Base-by-base conservation (phyloP, 768 basidiomycete genomes). In the Coprinopsis sp. region DNA sequence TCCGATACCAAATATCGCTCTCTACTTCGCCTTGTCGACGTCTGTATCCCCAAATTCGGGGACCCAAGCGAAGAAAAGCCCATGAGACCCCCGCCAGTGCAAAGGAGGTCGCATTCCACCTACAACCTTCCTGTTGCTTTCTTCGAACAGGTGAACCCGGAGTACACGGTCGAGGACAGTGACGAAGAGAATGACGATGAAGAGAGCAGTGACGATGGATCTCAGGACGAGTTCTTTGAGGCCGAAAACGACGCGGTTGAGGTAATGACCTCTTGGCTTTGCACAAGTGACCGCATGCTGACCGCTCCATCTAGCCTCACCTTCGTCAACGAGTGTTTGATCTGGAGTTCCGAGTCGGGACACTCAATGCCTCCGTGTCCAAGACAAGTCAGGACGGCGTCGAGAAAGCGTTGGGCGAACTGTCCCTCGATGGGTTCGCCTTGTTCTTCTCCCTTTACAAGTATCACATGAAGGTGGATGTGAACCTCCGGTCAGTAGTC, bases 1-100 rank as follows among this genome's bases (percentile, higher is more conserved):
- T 92, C 90, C 18, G 90, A 92, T 57, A 79, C 79, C 6, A 95
- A 94, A 63, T 95, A 95, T 66, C 87, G 94, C 66, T 78, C 84
- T 1, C 66, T 98, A 34, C 91, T 99, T 89, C 81, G 90, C 7
- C 72, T 98, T 47, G 78, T 98, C 55, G 94, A 98, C 57, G 83
- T 93, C 22, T 81, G 84, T 23, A 83, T 98, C 30, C 96, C 96
- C 12, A 78, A 84, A 48, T 85, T 97, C 54, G 84, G 78, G 34
- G 70, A 67, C 19, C 24, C 62, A 56, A 37, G 50, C 8, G 46
- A 28, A 12, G 60, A 62, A 10, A 43, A n/a, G 10, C 27, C 31
- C 19, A 13, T 31, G 14, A 43, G 47, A 37, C 38, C 47, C 10
- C 24, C 36, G 10, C 55, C 28, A 16, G 54, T 53, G 42, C 52